Conservation (phyloP, 345 rosid genomes). For the Hibiscus tridactylites region DNA sequence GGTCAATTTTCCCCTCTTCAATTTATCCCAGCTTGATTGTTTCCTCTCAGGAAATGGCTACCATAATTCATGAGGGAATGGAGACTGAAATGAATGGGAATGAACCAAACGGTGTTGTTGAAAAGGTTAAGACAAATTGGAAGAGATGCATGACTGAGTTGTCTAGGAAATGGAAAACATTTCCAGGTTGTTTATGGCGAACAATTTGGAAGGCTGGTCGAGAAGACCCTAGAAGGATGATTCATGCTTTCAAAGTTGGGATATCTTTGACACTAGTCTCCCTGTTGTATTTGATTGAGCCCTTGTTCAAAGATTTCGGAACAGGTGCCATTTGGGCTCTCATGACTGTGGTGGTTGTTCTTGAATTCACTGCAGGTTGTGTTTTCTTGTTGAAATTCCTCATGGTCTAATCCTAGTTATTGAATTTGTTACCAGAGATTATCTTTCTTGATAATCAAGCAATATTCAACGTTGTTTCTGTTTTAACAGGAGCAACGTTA, state of each 20-base stretch:
- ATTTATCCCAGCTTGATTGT: neutral
- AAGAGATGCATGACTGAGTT: slow-evolving; percentile 15
- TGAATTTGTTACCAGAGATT: neutral
- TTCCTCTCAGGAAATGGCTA: slow-evolving; percentile 15
- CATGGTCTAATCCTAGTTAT: neutral
- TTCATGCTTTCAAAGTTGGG: slow-evolving; percentile 80
- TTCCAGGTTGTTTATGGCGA: slow-evolving; percentile 16
- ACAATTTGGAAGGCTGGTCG: slow-evolving; percentile 42
- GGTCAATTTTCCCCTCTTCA: neutral
- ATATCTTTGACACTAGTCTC: slow-evolving; percentile 61
- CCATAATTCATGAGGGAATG: slow-evolving; percentile 31
- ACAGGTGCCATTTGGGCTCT: slow-evolving; percentile 30
- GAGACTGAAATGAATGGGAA: slow-evolving; percentile 14
- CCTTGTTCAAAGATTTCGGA: slow-evolving; percentile 55
- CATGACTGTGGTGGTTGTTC: slow-evolving; percentile 1
- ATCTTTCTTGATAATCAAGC: neutral
- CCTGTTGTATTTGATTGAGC: slow-evolving; percentile 48
- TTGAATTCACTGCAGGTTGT: slow-evolving; percentile 32
- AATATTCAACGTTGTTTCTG: neutral
- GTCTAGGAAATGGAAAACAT: neutral
- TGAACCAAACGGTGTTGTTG: neutral
- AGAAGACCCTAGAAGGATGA: slow-evolving; percentile 68
- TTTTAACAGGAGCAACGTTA: slow-evolving; percentile 5
- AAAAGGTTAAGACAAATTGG: slow-evolving; percentile 2
- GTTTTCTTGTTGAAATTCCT: neutral